phyloP scores from a whole-genome alignment of 176 grass and related monocot genomes.

The Zoysia japonica region DNA sequence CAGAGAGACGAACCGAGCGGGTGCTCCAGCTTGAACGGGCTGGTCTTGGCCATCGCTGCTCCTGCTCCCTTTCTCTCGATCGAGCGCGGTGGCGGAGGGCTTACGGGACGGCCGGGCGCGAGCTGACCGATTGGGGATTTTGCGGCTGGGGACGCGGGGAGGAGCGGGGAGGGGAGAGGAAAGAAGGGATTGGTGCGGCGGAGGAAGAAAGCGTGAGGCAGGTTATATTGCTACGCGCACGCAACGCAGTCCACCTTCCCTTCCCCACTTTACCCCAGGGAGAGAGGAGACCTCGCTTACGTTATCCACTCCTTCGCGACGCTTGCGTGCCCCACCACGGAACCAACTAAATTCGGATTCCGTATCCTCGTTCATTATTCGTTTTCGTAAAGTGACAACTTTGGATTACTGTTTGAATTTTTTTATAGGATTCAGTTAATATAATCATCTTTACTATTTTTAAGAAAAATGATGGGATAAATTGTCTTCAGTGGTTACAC shows the following conservation, averaged over 20 bases:
- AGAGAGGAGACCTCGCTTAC: background rate
- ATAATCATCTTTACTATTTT: background rate
- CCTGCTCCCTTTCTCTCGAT: background rate
- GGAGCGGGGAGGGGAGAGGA: background rate
- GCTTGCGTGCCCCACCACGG: background rate
- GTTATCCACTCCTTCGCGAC: background rate
- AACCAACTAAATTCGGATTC: background rate
- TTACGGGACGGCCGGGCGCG: background rate
- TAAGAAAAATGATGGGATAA: background rate
- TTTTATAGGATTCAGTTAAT: background rate
- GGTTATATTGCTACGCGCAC: slow-evolving; percentile 43
- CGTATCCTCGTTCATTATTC: background rate
- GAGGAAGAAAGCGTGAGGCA: slow-evolving; percentile 5
- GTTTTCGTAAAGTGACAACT: background rate
- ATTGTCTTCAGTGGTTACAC: no score
- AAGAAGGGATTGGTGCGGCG: background rate
- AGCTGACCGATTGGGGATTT: background rate
- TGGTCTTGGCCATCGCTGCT: slow-evolving; percentile 51
- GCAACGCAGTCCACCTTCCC: slow-evolving; percentile 5
- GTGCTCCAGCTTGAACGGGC: slow-evolving; percentile 87
- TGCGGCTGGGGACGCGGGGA: background rate
- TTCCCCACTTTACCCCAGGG: background rate
- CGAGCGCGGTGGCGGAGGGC: background rate
- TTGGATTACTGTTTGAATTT: background rate
- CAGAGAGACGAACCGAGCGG: slow-evolving; percentile 55